Evolutionary conservation across 192 early-diverging fungal genomes (phyloP), one percentile per base, ranked within the genome.

Genomic region (Diversispora epigaea): DNA sequence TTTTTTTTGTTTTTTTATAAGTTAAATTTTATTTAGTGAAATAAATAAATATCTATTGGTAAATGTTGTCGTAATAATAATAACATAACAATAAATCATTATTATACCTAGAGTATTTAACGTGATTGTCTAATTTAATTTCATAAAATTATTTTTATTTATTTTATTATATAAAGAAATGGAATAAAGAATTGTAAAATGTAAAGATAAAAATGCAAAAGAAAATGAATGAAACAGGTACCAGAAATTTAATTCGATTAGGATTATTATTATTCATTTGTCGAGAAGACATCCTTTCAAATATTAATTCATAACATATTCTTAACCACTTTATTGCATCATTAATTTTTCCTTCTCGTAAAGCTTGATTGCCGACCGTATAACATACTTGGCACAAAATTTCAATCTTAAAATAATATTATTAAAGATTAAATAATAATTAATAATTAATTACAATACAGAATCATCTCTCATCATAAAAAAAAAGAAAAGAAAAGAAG

Each of bases 271-370:
- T 32, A 32, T 32, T 32, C 25, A 32, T 32, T 32, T 32, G 25
- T 32, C 25, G 25, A 32, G 25, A 32, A 32, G 25, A 54, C 50
- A 54, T 54, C 50, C 0, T 54, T 54, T 54, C 50, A 54, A 52
- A 25, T 4, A 64, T 40, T 21, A 74, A 32, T 21, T 74, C 72
- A 32, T 74, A 45, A 40, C 72, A 74, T 64, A 63, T 62, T 74
- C 61, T 61, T 32, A 74, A 19, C 72, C 72, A 74, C n/a, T 61
- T 74, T 49, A 74, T 74, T 15, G 72, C 72, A 39, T 74, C 72
- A 6, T 25, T 46, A 15, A 22, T 52, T 47, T 74, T 74, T 15
- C 61, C 61, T 47, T 74, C 72, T 5, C 61, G 57, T 19, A 61
- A 74, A 2, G 61, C 57, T 40, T 63, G 72, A 74, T 74, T 6